A percentile compares a stretch with the other conserved stretches of the same genome.
These are phyloP conservation scores for Brettanomyces anomalus DNA, from an alignment of 805 yeast species.

Conservation along the genomic window DNA sequence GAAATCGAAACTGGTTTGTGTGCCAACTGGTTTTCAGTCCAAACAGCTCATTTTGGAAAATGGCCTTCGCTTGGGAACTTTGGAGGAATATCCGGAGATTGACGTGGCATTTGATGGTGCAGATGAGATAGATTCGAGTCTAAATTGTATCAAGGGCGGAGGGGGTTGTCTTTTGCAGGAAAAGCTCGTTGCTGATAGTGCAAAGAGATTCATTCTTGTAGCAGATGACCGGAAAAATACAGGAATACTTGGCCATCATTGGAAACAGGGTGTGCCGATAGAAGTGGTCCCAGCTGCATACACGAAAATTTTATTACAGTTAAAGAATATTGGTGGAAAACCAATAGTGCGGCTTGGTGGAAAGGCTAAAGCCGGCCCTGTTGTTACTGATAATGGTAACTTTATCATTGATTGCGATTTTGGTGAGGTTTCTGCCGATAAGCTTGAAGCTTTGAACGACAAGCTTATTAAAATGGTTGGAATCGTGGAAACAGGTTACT, in stretches of 20 bases:
- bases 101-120: slow-evolving; percentile 99
- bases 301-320: slow-evolving; percentile 60
- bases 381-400: slow-evolving; percentile 92
- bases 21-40: slow-evolving; percentile 96
- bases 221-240: slow-evolving; percentile 89
- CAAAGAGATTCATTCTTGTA: slow-evolving; percentile 71
- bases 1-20: slow-evolving; percentile 57
- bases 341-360: slow-evolving; percentile 77
- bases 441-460: slow-evolving; percentile 44
- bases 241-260: slow-evolving; percentile 59
- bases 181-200: slow-evolving; percentile 79
- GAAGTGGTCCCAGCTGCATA: slow-evolving; percentile 90
- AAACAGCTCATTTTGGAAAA: slow-evolving; percentile 76
- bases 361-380: slow-evolving; percentile 92
- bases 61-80: slow-evolving; percentile 66
- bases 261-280: slow-evolving; percentile 91
- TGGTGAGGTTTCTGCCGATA: slow-evolving; percentile 52
- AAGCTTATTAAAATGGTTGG: slow-evolving; percentile 74
- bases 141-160: slow-evolving; percentile 94
- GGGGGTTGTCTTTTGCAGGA: slow-evolving; percentile 98
- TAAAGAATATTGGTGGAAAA: slow-evolving; percentile 54
- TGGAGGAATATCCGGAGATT: slow-evolving; percentile 73
- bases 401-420: slow-evolving; percentile 90
- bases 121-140: slow-evolving; percentile 78
- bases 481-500: slow-evolving; percentile 93